Evolutionary conservation across 148 eudicot genomes (phyloP).

Genomic region (Rhododendron kiyosumense): DNA sequence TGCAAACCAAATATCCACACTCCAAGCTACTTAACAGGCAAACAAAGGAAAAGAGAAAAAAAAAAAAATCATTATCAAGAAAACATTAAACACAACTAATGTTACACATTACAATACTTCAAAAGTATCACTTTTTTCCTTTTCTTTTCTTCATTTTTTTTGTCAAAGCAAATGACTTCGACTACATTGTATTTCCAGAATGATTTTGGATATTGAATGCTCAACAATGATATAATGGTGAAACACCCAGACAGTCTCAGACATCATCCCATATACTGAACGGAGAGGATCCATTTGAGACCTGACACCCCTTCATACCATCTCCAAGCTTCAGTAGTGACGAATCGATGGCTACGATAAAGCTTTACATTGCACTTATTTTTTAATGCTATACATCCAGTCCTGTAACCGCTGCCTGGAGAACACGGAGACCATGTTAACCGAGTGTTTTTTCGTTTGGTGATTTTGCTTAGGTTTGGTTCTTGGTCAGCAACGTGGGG

Average conservation of each 20-base stretch:
- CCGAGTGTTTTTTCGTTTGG: not conserved
- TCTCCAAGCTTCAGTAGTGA: not conserved
- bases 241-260: not conserved
- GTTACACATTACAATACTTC: not conserved
- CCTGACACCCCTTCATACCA: not conserved
- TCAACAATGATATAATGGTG: not conserved
- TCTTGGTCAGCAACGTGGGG: slow-evolving; percentile 68
- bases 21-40: not conserved
- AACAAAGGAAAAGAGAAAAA: not conserved
- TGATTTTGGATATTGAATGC: not conserved
- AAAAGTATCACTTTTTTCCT: not conserved
- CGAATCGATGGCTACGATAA: not conserved
- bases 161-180: not conserved
- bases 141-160: not conserved
- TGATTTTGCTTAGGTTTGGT: slow-evolving; percentile 27
- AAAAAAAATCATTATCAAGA: not conserved
- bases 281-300: not conserved
- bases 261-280: too few relatives aligned
- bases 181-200: not conserved
- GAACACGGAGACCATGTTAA: not conserved
- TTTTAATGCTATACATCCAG: slow-evolving; percentile 5
- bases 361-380: not conserved
- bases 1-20: not conserved
- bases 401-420: not conserved
- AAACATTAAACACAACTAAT: not conserved